phyloP scores from a whole-genome alignment of 164 flowering plant genomes.

The Akebia trifoliata region DNA sequence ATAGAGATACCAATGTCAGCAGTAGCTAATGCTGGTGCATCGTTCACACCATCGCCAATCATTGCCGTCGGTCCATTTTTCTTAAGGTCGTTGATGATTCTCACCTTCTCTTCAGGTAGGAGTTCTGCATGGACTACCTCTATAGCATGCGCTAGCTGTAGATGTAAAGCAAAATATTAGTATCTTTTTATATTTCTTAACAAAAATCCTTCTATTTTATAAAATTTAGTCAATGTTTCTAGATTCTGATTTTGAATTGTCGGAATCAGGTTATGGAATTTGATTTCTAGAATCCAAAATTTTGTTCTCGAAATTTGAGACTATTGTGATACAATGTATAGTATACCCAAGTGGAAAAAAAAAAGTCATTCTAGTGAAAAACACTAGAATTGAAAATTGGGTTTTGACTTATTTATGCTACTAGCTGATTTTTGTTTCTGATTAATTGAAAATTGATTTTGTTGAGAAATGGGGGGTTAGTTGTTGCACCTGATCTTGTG shows the following conservation, averaged over 20 bases:
- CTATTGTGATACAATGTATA: too few relatives aligned
- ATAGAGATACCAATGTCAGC: constrained; percentile 93
- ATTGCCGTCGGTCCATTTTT: constrained; percentile 59
- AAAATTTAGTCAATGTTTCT: not conserved
- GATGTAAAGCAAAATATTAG: not conserved
- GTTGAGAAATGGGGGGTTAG: too few relatives aligned
- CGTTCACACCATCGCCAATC: constrained; percentile 94
- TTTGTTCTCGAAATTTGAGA: too few relatives aligned
- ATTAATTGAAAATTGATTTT: too few relatives aligned
- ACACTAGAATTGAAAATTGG: too few relatives aligned
- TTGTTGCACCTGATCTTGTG: constrained; percentile 59
- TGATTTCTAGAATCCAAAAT: too few relatives aligned
- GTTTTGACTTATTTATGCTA: too few relatives aligned
- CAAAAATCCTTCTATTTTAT: too few relatives aligned
- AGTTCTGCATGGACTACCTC: constrained; percentile 75
- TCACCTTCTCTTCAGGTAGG: constrained; percentile 80
- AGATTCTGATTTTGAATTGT: not conserved
- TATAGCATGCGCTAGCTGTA: constrained; percentile 62
- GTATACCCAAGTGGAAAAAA: too few relatives aligned
- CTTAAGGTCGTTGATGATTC: constrained; percentile 47
- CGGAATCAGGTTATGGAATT: too few relatives aligned
- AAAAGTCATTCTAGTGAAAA: too few relatives aligned
- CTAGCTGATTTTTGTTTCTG: too few relatives aligned
- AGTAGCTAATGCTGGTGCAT: constrained; percentile 86
- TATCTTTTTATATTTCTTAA: not conserved